Evolutionary conservation across 139 green algal species (phyloP).

Genomic region (Gonium pectorale): DNA sequence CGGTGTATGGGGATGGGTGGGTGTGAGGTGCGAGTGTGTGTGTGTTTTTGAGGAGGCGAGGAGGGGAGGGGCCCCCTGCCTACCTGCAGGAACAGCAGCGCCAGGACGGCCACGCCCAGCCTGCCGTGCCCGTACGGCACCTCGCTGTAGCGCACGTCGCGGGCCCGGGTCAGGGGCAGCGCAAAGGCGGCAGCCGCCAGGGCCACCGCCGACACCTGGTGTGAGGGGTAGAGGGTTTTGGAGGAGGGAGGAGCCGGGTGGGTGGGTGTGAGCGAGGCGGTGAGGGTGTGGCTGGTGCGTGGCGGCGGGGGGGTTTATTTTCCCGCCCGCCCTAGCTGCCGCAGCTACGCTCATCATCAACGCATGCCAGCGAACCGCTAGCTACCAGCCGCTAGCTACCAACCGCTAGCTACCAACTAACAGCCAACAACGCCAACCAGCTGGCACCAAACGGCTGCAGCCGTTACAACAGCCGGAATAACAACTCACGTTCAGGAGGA

Average conservation of each 20-base stretch:
- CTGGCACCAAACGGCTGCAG: too few species aligned
- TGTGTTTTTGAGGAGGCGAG: not conserved
- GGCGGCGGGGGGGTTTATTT: not conserved
- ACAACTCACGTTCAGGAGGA: constrained; percentile 14
- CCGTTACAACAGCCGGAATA: too few species aligned
- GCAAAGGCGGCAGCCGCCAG: not conserved
- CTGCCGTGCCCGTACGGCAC: constrained; percentile 11
- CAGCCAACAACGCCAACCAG: too few species aligned
- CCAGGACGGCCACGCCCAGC: constrained; percentile 29
- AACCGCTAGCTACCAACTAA: too few species aligned
- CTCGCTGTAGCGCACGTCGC: not conserved
- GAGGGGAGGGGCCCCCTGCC: not conserved
- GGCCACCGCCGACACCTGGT: not conserved
- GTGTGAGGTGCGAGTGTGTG: not conserved
- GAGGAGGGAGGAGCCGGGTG: not conserved
- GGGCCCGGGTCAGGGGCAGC: not conserved
- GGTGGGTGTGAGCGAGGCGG: not conserved
- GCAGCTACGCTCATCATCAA: too few species aligned
- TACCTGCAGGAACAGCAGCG: constrained; percentile 39
- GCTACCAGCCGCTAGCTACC: not conserved
- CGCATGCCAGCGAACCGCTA: not conserved
- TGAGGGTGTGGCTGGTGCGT: not conserved
- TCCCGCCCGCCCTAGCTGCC: not conserved
- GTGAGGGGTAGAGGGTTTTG: not conserved
- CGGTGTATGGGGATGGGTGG: not conserved